These are phyloP conservation scores for Macadamia integrifolia DNA, from an alignment of 164 flowering plant species.

Conservation along the genomic window DNA sequence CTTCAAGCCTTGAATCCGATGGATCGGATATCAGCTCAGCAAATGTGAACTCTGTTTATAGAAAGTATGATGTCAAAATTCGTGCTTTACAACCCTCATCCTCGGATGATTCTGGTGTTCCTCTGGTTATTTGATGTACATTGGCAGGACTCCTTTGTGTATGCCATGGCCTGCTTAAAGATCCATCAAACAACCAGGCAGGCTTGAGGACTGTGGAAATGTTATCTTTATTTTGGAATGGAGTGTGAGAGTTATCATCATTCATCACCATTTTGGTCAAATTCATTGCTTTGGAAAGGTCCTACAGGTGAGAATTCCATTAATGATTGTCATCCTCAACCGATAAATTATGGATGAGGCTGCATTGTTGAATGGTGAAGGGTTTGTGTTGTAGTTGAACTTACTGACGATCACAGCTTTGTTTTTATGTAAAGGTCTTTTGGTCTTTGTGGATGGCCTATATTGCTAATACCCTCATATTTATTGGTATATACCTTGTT, in stretches of 20 bases:
- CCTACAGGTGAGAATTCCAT: conserved; percentile 16
- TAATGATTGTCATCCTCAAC: background rate
- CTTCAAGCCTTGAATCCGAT: conserved; percentile 27
- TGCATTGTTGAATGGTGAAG: background rate
- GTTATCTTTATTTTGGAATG: background rate
- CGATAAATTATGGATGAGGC: background rate
- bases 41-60: conserved; percentile 20
- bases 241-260: background rate
- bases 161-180: background rate
- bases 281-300: background rate
- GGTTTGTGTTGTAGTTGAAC: background rate
- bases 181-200: background rate
- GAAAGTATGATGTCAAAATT: conserved; percentile 56
- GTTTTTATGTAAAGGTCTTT: too few relatives aligned
- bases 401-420: background rate
- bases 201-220: background rate
- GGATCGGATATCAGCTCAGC: conserved; percentile 20
- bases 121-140: conserved; percentile 32
- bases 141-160: background rate
- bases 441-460: too few relatives aligned
- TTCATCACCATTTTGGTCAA: background rate
- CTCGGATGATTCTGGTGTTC: conserved; percentile 34
- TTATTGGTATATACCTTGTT: too few relatives aligned
- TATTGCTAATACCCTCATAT: too few relatives aligned
- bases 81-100: conserved; percentile 70